Conservation (phyloP, 2,329 filamentous ascomycete species). For the Epichloe hybrida region DNA sequence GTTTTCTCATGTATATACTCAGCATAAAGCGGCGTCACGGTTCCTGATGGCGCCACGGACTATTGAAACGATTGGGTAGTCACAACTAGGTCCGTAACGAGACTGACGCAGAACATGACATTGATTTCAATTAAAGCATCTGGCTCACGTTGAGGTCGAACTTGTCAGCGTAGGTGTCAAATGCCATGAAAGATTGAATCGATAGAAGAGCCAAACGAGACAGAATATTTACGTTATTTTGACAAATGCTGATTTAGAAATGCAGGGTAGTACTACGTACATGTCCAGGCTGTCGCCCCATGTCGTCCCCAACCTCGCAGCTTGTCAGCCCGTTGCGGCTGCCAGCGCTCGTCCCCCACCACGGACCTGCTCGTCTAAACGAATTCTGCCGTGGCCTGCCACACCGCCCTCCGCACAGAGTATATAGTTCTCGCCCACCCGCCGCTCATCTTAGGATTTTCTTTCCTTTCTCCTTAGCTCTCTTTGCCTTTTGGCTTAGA, state of each 20-base stretch:
- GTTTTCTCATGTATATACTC: neutral
- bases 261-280: too few relatives aligned
- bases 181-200: too few relatives aligned
- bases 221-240: too few relatives aligned
- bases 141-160: too few relatives aligned
- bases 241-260: too few relatives aligned
- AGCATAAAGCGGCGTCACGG: slow-evolving; percentile 3
- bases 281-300: neutral
- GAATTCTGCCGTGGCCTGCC: slow-evolving; percentile 5
- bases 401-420: slow-evolving; percentile 4
- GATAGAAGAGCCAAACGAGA: too few relatives aligned
- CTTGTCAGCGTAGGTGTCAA: too few relatives aligned
- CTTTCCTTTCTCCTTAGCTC: slow-evolving; percentile 26
- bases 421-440: slow-evolving; percentile 15
- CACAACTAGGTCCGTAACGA: neutral
- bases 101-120: neutral
- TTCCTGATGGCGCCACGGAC: neutral
- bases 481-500: slow-evolving; percentile 58
- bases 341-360: slow-evolving; percentile 2
- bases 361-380: neutral
- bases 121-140: neutral
- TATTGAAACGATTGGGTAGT: neutral
- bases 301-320: neutral
- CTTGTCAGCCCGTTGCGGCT: neutral
- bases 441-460: slow-evolving; percentile 9